Percentiles rank a stretch among this genome's conserved stretches.
Evolutionary conservation across 73 alveolate genomes (phyloP).

Genomic region (Paramecium octaurelia): DNA sequence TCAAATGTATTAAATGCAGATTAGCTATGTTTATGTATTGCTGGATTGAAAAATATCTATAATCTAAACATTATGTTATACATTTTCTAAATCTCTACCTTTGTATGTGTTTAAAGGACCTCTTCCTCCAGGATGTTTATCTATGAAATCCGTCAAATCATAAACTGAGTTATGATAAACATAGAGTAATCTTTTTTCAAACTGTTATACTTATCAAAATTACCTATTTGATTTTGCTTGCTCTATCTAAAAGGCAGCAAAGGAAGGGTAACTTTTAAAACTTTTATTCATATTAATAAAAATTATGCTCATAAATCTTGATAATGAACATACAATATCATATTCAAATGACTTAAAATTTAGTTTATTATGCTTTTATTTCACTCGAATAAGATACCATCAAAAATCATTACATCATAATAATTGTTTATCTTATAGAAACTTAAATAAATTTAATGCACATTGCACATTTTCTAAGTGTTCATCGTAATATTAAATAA

Average conservation of each 20-base stretch:
- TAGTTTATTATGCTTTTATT: background rate
- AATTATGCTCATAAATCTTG: background rate
- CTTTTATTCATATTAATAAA: background rate
- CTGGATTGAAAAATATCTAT: background rate
- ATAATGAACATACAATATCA: background rate
- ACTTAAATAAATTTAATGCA: too few species aligned
- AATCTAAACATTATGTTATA: background rate
- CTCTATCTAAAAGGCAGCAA: background rate
- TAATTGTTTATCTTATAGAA: too few species aligned
- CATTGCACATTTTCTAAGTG: too few species aligned
- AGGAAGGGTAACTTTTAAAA: background rate
- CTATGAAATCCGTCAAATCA: slow-evolving; percentile 37
- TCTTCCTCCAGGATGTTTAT: slow-evolving; percentile 47
- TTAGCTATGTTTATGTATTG: background rate
- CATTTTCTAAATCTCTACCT: slow-evolving; percentile 30
- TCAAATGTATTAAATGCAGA: background rate
- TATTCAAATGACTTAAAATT: background rate
- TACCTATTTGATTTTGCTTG: background rate
- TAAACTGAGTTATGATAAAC: slow-evolving; percentile 58
- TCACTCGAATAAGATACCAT: background rate
- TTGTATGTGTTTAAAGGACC: slow-evolving; percentile 30
- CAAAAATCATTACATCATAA: too few species aligned
- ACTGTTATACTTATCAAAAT: background rate
- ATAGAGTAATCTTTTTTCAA: slow-evolving; percentile 9
- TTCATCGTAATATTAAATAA: too few species aligned